phyloP scores from a whole-genome alignment of 2,329 filamentous ascomycete species.

The Leptographium flavum region DNA sequence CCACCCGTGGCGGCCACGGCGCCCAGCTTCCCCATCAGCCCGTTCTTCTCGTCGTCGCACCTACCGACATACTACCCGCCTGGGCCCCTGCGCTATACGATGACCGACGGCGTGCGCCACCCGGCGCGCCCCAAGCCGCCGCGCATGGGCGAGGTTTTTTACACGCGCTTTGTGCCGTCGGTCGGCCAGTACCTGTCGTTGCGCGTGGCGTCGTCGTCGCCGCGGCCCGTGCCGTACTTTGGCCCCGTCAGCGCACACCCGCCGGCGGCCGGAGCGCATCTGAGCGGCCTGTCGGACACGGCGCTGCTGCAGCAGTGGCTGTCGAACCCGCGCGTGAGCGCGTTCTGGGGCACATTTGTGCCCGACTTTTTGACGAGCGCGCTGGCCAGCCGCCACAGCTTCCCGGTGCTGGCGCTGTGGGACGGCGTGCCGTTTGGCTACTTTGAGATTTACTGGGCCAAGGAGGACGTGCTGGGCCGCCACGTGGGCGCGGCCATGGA shows the following conservation, averaged over 20 bases:
- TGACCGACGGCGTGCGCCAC: constrained; percentile 67
- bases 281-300: constrained; percentile 34
- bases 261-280: constrained; percentile 21
- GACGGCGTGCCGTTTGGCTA: constrained; percentile 92
- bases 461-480: constrained; percentile 68
- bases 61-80: constrained; percentile 87
- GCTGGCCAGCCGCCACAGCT: constrained; percentile 58
- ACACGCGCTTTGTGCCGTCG: constrained; percentile 73
- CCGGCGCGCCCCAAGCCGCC: constrained; percentile 80
- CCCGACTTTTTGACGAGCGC: constrained; percentile 51
- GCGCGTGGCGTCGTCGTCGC: constrained; percentile 61
- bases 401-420: constrained; percentile 87
- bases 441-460: constrained; percentile 97
- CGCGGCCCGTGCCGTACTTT: constrained; percentile 46
- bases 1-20: constrained; percentile 12
- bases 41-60: constrained; percentile 71
- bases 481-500: constrained; percentile 44
- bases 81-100: constrained; percentile 64
- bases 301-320: constrained; percentile 72
- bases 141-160: constrained; percentile 81
- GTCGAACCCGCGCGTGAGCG: constrained; percentile 65
- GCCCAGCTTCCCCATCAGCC: constrained; percentile 38
- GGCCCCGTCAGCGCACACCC: constrained; percentile 37
- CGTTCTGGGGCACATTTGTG: constrained; percentile 67
- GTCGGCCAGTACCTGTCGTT: constrained; percentile 78